Conservation (phyloP, 352 stramenopile species). For the Pythium dissotocum region DNA sequence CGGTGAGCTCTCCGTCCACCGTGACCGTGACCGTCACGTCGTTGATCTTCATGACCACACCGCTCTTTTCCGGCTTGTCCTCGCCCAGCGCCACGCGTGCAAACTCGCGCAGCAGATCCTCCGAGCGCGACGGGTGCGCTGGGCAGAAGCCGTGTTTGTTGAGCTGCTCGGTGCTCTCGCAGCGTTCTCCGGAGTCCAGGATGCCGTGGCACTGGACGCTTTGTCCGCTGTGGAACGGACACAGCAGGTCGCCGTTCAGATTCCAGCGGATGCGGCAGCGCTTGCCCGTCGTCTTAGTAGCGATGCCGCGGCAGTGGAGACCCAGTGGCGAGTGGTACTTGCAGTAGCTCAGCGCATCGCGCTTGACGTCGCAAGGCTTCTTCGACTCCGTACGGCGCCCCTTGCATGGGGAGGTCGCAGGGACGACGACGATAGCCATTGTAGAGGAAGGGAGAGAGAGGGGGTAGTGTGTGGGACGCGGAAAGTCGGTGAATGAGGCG, state of each 20-base stretch:
- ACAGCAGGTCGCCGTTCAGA: conserved; percentile 24
- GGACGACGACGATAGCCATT: not conserved
- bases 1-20: not conserved
- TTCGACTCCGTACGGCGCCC: conserved; percentile 1
- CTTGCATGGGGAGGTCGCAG: conserved; percentile 1
- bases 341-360: conserved; percentile 27
- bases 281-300: conserved; percentile 21
- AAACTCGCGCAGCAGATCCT: conserved; percentile 1
- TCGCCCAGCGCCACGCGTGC: conserved; percentile 3
- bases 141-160: conserved; percentile 8
- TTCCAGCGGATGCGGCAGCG: conserved; percentile 33
- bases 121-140: not conserved
- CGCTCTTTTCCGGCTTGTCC: not conserved
- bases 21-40: not conserved
- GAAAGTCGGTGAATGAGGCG: not conserved
- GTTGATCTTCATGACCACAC: conserved; percentile 1
- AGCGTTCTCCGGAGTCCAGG: not conserved
- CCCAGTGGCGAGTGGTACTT: conserved; percentile 31
- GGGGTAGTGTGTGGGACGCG: not conserved
- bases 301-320: conserved; percentile 27
- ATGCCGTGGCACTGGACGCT: conserved; percentile 4
- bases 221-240: conserved; percentile 19
- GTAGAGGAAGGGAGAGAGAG: not conserved
- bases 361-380: conserved; percentile 25
- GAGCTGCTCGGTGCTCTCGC: conserved; percentile 8